These are phyloP conservation scores for Obelidium mucronatum DNA, from an alignment of 192 early-diverging fungal species.

Conservation along the genomic window DNA sequence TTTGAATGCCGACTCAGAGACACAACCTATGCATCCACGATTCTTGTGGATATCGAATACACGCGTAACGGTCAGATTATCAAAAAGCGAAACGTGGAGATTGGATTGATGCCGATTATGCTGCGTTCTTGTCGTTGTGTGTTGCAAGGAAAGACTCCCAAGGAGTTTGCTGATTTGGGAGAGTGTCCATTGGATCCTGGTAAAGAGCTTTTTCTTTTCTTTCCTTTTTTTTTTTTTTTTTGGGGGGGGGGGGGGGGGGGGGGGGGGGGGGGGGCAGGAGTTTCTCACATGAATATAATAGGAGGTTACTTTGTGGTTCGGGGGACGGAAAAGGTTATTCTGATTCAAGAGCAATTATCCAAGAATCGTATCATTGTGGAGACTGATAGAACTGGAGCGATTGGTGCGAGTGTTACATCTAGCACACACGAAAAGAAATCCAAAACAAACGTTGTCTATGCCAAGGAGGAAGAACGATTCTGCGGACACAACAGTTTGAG, in stretches of 20 bases:
- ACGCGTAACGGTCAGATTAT: conserved; percentile 81
- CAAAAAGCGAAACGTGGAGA: conserved; percentile 79
- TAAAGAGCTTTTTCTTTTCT: conserved; percentile 32
- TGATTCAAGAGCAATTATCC: conserved; percentile 98
- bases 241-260: no score
- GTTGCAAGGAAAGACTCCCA: conserved; percentile 76
- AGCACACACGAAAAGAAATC: conserved; percentile 93
- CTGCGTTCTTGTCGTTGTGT: conserved; percentile 86
- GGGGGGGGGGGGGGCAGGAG: no score
- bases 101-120: conserved; percentile 98
- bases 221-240: no score
- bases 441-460: conserved; percentile 87
- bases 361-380: conserved; percentile 99
- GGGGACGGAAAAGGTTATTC: conserved; percentile 95
- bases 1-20: conserved; percentile 97
- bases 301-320: conserved; percentile 96
- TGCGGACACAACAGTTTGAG: conserved; percentile 91
- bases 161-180: conserved; percentile 84
- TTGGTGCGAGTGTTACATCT: conserved; percentile 86
- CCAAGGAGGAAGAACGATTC: conserved; percentile 50
- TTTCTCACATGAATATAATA: no score
- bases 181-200: conserved; percentile 98
- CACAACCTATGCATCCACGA: conserved; percentile 91
- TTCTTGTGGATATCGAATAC: conserved; percentile 94
- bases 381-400: conserved; percentile 78